These are phyloP conservation scores for Xerocomus potaroensis DNA, from an alignment of 768 basidiomycete species.

Conservation along the genomic window DNA sequence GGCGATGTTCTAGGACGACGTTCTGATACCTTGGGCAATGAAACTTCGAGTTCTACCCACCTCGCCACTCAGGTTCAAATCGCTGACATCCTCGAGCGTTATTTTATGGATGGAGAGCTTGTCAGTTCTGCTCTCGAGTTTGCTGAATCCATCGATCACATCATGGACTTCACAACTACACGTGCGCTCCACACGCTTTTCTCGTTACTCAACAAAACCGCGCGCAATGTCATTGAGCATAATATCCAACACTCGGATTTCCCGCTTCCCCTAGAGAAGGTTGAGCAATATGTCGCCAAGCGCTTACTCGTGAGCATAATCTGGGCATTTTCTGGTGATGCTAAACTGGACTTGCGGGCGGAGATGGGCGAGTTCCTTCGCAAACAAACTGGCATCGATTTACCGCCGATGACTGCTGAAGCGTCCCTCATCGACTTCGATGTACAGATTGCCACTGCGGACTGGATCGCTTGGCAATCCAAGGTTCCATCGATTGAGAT, in stretches of 20 bases:
- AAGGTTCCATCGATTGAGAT: slow-evolving; percentile 94
- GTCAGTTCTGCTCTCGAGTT: slow-evolving; percentile 74
- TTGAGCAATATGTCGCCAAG: slow-evolving; percentile 90
- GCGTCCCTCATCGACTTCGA: slow-evolving; percentile 93
- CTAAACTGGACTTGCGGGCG: slow-evolving; percentile 84
- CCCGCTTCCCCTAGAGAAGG: slow-evolving; percentile 75
- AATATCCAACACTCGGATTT: slow-evolving; percentile 95
- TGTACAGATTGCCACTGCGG: slow-evolving; percentile 78
- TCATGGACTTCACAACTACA: slow-evolving; percentile 96
- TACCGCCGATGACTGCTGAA: slow-evolving; percentile 71
- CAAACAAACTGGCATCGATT: slow-evolving; percentile 82
- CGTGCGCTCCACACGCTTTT: slow-evolving; percentile 95
- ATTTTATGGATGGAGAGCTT: slow-evolving; percentile 79
- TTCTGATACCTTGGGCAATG: slow-evolving; percentile 39
- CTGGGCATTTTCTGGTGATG: slow-evolving; percentile 98
- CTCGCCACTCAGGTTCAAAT: slow-evolving; percentile 74
- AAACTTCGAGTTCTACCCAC: slow-evolving; percentile 54
- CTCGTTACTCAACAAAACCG: slow-evolving; percentile 94
- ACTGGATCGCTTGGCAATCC: slow-evolving; percentile 91
- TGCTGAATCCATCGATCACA: slow-evolving; percentile 87
- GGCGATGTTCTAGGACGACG: slow-evolving; percentile 61
- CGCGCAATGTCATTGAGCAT: slow-evolving; percentile 90
- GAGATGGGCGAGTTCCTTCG: slow-evolving; percentile 86
- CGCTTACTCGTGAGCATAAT: slow-evolving; percentile 87
- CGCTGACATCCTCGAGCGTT: slow-evolving; percentile 69